phyloP scores from a whole-genome alignment of 305 asterid genomes.

The Solanum chacoense region DNA sequence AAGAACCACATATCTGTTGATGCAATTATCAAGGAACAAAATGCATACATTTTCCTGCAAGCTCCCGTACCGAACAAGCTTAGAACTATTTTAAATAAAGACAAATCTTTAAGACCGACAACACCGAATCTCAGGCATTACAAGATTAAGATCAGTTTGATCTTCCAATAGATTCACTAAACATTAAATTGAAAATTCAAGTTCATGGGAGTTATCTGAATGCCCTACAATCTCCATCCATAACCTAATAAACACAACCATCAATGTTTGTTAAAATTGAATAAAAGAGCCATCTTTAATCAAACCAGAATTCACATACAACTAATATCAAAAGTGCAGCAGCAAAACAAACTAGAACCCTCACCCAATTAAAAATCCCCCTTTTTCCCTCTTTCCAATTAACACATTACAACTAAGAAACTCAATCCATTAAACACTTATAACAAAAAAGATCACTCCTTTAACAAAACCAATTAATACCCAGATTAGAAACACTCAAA shows the following conservation, averaged over 20 bases:
- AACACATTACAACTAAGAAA: slow-evolving; percentile 9
- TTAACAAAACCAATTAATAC: slow-evolving; percentile 12
- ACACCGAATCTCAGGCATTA: not conserved
- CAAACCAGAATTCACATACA: not conserved
- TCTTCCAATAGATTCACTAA: not conserved
- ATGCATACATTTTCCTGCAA: not conserved
- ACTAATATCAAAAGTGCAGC: not conserved
- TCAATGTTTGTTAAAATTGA: not conserved
- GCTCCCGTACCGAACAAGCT: not conserved
- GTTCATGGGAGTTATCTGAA: not conserved
- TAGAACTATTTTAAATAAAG: not conserved
- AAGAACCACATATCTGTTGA: not conserved
- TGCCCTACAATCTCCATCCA: not conserved
- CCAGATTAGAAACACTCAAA: not conserved
- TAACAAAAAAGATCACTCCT: slow-evolving; percentile 19
- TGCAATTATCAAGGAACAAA: not conserved
- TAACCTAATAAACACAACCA: not conserved
- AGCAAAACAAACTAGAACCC: not conserved
- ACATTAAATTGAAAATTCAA: not conserved
- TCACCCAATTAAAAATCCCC: not conserved
- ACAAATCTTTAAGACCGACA: not conserved
- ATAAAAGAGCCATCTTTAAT: not conserved
- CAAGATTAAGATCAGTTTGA: not conserved
- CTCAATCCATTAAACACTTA: slow-evolving; percentile 7
- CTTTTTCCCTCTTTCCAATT: not conserved